These are phyloP conservation scores for Chloris gayana DNA, from an alignment of 176 grass and related monocot species.

Conservation along the genomic window DNA sequence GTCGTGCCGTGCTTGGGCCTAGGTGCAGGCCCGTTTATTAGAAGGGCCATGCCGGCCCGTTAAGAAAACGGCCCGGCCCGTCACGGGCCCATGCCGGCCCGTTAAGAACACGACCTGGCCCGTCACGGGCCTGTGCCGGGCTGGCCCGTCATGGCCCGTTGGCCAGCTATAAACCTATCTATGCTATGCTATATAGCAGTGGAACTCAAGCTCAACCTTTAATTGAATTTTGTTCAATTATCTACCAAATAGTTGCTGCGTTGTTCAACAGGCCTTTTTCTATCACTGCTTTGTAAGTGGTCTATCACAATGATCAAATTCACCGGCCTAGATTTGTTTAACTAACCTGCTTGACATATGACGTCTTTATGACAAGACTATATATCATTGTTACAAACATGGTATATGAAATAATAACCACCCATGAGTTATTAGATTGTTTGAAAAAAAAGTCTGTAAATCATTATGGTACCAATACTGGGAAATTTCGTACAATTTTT, in stretches of 20 bases:
- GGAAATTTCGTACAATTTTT: background rate
- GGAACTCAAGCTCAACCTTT: background rate
- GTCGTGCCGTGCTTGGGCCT: no score
- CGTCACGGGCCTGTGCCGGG: no score
- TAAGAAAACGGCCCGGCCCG: no score
- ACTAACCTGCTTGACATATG: conserved; percentile 5
- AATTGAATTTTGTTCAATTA: background rate
- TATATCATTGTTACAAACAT: conserved; percentile 12
- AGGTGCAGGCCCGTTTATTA: no score
- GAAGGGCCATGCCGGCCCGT: no score
- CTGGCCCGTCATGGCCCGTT: no score
- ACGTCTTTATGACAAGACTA: conserved; percentile 11
- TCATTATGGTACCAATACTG: conserved; percentile 8
- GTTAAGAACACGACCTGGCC: no score
- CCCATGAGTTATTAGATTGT: background rate
- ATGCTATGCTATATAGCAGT: background rate
- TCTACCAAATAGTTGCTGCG: background rate
- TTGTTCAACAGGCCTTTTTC: background rate
- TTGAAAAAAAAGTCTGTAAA: background rate
- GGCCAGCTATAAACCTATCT: no score
- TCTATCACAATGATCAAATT: conserved; percentile 15
- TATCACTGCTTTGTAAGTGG: conserved; percentile 5
- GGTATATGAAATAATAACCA: background rate
- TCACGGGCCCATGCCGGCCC: no score
- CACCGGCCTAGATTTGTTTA: background rate